Evolutionary conservation across 164 flowering plant species (phyloP), one percentile per base, ranked within the genome.

Genomic region (Pachysandra terminalis): DNA sequence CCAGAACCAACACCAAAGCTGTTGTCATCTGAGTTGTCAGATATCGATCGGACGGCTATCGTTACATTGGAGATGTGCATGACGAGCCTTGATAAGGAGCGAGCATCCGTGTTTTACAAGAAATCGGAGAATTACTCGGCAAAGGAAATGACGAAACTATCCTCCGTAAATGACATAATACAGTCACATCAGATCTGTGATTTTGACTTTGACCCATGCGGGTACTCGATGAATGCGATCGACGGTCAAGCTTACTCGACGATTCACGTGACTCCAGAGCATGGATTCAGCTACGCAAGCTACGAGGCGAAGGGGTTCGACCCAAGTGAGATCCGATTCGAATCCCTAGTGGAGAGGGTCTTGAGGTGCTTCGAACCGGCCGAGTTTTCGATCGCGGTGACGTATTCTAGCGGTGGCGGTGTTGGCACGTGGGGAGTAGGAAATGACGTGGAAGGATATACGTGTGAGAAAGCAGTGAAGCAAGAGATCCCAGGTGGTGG

Each of bases 221-320:
- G 97, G 2, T 91, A 91, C 72, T 91, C 97, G 1, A 91, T 91
- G 97, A 91, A 91, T 37, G 82, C 83, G 4, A 79, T 89, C 35
- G 86, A 86, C 8, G 90, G 84, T 0, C 26, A 48, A 5, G 87
- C 86, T 0, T 67, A 67, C 9, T 89, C 97, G 0, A 90, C 91
- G 1, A 81, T 88, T 37, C 96, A 90, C 65, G 90, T 90, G 23
- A 90, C 96, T 19, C 97, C 97, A 0, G 97, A 91, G 68, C 93
- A 86, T 19, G 95, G 91, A 0, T 91, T 87, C 81, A 89, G 95
- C 77, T 91, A 91, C 27, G 95, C 95, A 0, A 91, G 97, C 75
- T 91, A 78, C 54, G 97, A 91, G 69, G 84, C 90, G 7, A 67
- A 74, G 69, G 92, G 90, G 22, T 77, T 81, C 54, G 84, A 84